Base-by-base conservation (phyloP, 2,329 filamentous ascomycete species). In the Stachybotrys chartarum region DNA sequence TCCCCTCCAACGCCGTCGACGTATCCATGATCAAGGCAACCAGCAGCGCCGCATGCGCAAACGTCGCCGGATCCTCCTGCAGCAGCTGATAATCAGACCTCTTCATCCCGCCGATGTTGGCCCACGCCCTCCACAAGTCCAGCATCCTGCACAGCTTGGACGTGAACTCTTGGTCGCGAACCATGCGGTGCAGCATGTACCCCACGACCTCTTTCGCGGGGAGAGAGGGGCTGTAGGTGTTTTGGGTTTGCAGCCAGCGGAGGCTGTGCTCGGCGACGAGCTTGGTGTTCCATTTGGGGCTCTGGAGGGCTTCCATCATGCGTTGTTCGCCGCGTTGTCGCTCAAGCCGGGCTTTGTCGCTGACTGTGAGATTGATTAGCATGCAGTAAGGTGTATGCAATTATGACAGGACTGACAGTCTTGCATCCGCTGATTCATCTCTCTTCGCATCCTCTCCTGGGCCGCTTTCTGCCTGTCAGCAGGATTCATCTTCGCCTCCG, bases 81-180 rank as follows among this genome's bases (percentile, higher is more conserved):
- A 81, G 56, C 2, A 66, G 59, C 14, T 70, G 66, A 47, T 75
- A 69, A 55, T 83, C 78, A 3, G 71, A 66, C 57, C 66, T 73
- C 30, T 74, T 70, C 76, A 83, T 80, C 7, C 80, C 80, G 7
- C 78, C 79, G 55, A 78, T 76, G 32, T 82, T 79, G 2, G 78
- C 74, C 78, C 80, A 83, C 1, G 71, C 68, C 64, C 76, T 79
- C 80, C 80, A 83, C 45, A 65, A 62, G 55, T 81, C 78, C 35
- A 84, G 61, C 65, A 79, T 74, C 35, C 64, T 60, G 56, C 70
- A 76, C 3, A 82, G 56, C 0, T 61, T 61, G 0, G 62, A 60
- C 0, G 79, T 62, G 51, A 79, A 78, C 54, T 69, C 64, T 11
- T 72, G 71, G 46, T 83, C 76, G 3, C 75, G 72, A 0, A 83